Conservation (phyloP, 805 yeast species). For the Ogataea siamensis region DNA sequence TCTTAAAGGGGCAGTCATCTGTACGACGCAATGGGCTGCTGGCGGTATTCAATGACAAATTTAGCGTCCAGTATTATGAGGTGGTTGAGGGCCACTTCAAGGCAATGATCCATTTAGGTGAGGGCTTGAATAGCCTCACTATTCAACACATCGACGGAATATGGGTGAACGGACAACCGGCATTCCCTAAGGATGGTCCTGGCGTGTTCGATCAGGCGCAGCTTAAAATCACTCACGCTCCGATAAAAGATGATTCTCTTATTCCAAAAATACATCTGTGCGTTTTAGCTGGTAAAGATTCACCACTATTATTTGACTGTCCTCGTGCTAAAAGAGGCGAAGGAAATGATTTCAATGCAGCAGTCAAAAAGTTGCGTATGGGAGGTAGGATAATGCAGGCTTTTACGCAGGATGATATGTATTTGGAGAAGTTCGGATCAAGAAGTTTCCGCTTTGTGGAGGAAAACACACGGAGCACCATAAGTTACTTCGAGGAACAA, state of each 20-base stretch:
- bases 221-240: constrained; percentile 44
- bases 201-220: constrained; percentile 17
- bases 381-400: constrained; percentile 90
- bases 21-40: constrained; percentile 34
- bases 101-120: constrained; percentile 57
- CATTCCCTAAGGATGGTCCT: constrained; percentile 17
- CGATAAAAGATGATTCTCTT: constrained; percentile 34
- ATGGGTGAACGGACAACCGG: constrained; percentile 35
- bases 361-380: constrained; percentile 67
- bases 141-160: constrained; percentile 47
- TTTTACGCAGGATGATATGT: constrained; percentile 86
- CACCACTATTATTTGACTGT: constrained; percentile 66
- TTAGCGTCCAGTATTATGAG: constrained; percentile 72
- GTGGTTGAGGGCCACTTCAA: constrained; percentile 71
- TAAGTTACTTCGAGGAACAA: constrained; percentile 41
- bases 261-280: constrained; percentile 81
- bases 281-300: constrained; percentile 70
- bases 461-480: constrained; percentile 53
- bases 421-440: constrained; percentile 70
- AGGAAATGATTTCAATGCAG: constrained; percentile 63
- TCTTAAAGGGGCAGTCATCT: constrained; percentile 47
- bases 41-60: constrained; percentile 42
- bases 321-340: constrained; percentile 53
- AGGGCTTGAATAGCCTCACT: constrained; percentile 60
- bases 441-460: constrained; percentile 75